These are phyloP conservation scores for Coemansia sp. DNA, from an alignment of 192 early-diverging fungal genomes.

Conservation along the genomic window DNA sequence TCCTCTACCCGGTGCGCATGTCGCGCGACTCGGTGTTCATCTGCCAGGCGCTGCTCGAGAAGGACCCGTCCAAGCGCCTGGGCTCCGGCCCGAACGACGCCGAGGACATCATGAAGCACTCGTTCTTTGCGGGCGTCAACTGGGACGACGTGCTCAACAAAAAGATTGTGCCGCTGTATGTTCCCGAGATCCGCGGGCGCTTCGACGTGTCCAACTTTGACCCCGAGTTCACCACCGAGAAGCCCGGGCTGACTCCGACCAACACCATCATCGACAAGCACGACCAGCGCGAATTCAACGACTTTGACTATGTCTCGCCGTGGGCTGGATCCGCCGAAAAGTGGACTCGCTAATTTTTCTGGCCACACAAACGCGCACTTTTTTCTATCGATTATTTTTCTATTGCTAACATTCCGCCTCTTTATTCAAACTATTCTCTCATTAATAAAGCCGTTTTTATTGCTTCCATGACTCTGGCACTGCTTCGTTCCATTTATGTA, in stretches of 20 bases:
- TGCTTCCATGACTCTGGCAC: slow-evolving; percentile 24
- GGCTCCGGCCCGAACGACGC: slow-evolving; percentile 82
- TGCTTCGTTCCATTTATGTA: slow-evolving; percentile 31
- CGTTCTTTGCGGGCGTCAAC: slow-evolving; percentile 92
- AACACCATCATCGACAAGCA: slow-evolving; percentile 73
- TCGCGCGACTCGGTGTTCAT: slow-evolving; percentile 89
- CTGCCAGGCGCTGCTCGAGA: slow-evolving; percentile 84
- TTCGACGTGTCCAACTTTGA: slow-evolving; percentile 99
- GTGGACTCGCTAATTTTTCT: slow-evolving; percentile 43
- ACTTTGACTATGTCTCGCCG: slow-evolving; percentile 91
- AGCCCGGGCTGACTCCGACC: slow-evolving; percentile 89
- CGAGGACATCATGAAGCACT: slow-evolving; percentile 91
- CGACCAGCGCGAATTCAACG: slow-evolving; percentile 92
- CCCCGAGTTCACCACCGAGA: slow-evolving; percentile 94
- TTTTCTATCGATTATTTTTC: background rate
- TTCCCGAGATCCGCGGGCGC: slow-evolving; percentile 72
- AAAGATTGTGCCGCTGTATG: slow-evolving; percentile 85
- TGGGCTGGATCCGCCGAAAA: slow-evolving; percentile 68
- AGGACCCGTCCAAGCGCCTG: slow-evolving; percentile 83
- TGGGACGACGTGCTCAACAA: slow-evolving; percentile 96
- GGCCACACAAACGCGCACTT: too few species aligned
- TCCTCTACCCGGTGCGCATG: slow-evolving; percentile 93
- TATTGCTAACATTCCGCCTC: too few species aligned
- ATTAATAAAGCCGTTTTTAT: background rate
- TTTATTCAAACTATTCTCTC: too few species aligned